Evolutionary conservation across 129 eudicot genomes (phyloP), one percentile per base, ranked within the genome.

Genomic region (Pulicaria dysenterica): DNA sequence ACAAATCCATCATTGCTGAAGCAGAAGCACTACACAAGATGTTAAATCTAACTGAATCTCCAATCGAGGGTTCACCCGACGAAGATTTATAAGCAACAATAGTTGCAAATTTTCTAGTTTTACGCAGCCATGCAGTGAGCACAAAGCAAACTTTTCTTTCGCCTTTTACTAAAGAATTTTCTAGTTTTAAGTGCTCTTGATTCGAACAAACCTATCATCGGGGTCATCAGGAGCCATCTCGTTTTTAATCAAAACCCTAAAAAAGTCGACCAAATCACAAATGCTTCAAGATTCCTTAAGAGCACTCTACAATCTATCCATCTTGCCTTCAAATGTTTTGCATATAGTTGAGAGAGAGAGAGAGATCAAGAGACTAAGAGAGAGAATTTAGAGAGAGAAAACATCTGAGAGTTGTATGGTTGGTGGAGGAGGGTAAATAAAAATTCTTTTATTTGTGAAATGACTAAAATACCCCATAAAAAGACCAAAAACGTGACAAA

Each of bases 11-110:
- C 15, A 88, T 91, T 55, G 92, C 84, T 14, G 85, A 88, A 83
- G 89, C 92, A 54, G 97, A 95, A 49, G 90, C 90, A 34, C 73
- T 91, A 72, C 95, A 91, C 65, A 91, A 85, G 87, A 91, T 91
- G 92, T 84, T 91, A 37, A 87, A 84, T 82, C 86, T 88, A 43
- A 53, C 82, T n/a, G 75, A 83, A 58, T 79, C 86, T 50, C 80
- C 83, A 5, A 51, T 67, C 8, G 60, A 73, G 17, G 85, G 58
- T 38, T 53, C 53, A 5, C 78, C 70, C 3, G 40, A 80, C 14
- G 47, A 42, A 5, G 70, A 80, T 70, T 50, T 82, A 66, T 77
- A 87, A 7, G 92, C 85, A 48, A 87, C 92, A 8, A 82, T 86
- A 34, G 89, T 88, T 9, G 97, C 97, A 2, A n/a, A n/a, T n/a